Evolutionary conservation across 805 yeast species (phyloP).

Genomic region (Teunomyces aglyptinius): DNA sequence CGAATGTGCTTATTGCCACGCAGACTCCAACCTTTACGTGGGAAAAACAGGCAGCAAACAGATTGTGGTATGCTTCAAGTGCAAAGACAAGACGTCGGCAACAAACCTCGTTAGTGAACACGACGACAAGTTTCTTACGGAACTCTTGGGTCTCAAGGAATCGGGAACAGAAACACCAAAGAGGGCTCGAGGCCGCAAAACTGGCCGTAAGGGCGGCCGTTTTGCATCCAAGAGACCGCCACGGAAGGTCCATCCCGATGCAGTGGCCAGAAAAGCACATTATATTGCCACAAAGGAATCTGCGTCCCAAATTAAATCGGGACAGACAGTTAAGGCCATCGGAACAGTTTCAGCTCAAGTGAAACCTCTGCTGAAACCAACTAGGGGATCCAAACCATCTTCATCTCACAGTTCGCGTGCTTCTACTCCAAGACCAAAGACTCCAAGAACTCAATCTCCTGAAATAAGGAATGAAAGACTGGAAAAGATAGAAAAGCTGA

Average conservation of each 20-base stretch:
- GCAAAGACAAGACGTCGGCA: constrained; percentile 27
- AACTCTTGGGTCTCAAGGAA: constrained; percentile 49
- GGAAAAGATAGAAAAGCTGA: background rate
- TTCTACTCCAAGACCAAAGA: constrained; percentile 6
- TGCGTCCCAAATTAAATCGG: constrained; percentile 33
- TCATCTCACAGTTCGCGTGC: constrained; percentile 3
- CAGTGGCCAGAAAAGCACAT: constrained; percentile 38
- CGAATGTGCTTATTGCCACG: constrained; percentile 44
- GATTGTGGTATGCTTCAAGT: constrained; percentile 42
- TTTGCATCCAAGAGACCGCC: constrained; percentile 20
- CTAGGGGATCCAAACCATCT: background rate
- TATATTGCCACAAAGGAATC: constrained; percentile 32
- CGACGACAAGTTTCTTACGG: constrained; percentile 46
- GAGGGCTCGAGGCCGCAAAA: constrained; percentile 10
- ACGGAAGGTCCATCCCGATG: constrained; percentile 24
- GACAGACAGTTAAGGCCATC: constrained; percentile 38
- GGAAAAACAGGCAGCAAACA: constrained; percentile 15
- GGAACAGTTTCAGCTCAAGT: constrained; percentile 24
- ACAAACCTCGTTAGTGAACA: constrained; percentile 41
- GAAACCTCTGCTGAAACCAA: background rate
- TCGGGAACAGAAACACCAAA: constrained; percentile 18
- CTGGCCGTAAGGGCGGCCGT: constrained; percentile 32
- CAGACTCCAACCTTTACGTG: constrained; percentile 42
- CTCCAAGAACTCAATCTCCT: background rate
- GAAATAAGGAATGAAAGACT: background rate